Base-by-base conservation (phyloP, 306 rosid species). In the Acacia melanoxylon region DNA sequence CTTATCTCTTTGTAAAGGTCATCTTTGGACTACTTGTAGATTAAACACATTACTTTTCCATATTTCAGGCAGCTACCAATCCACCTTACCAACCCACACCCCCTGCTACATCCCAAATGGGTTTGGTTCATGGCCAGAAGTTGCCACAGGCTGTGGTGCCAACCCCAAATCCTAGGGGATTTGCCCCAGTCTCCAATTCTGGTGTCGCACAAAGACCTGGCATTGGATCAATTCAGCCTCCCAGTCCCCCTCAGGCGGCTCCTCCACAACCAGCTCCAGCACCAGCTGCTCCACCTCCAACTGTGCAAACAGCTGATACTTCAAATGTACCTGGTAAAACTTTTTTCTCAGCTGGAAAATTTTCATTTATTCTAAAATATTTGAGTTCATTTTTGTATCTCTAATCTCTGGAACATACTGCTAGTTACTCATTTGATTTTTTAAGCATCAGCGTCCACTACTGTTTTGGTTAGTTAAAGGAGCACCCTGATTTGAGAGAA, bases 281-380 rank as follows among this genome's bases (percentile, higher is more conserved):
- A 20, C 87, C 91, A 69, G 77, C 97, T 11, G 89, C 96, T 72
- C 99, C 99, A 52, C 95, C 95, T 44, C 91, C 94, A 44, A 92
- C 99, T 20, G 85, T 95, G 83, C 98, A 93, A 86, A 95, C 97
- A 61, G 99, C 88, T 73, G 96, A 92, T 87, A 95, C 93, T 58
- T 87, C 96, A 13, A 95, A 89, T 77, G 99, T 95, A 7, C 94
- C 99, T 78, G 99, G 99, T 95, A 91, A 83, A 65, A 59, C 2
- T 52, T 16, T n/a, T 72, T 29, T 4, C 15, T 13, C 19, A 42
- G 14, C 27, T 25, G 19, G 33, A 65, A 78, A 46, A 17, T 78
- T 65, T 67, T 2, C 24, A 6, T 76, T 42, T 13, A 4, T 14
- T 48, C 24, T 25, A 2, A 25, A 10, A 46, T 35, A 61, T 45